These are phyloP conservation scores for Penicillium flavigenum DNA, from an alignment of 495 filamentous ascomycete genomes.

Conservation along the genomic window DNA sequence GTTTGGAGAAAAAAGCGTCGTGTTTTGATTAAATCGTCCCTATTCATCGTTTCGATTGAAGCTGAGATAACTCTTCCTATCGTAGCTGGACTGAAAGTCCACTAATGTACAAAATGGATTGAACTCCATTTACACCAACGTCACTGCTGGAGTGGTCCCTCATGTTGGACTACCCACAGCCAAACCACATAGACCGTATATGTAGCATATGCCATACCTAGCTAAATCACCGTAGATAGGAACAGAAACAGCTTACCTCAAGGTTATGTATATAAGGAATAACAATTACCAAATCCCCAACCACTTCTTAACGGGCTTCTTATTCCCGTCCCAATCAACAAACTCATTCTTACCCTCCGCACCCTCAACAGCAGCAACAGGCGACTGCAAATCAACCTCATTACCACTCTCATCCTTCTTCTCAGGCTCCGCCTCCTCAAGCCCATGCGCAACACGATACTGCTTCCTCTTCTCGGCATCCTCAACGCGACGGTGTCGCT, in stretches of 20 bases:
- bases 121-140: neutral
- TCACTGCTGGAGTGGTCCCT: conserved; percentile 2
- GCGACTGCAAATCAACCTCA: conserved; percentile 33
- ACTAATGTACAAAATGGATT: conserved; percentile 9
- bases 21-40: neutral
- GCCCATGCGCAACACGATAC: conserved; percentile 79
- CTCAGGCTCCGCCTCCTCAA: conserved; percentile 52
- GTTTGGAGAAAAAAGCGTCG: conserved; percentile 6
- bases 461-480: conserved; percentile 76
- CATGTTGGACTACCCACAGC: neutral
- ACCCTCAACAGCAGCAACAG: conserved; percentile 30
- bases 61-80: neutral
- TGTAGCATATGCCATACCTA: neutral
- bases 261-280: neutral
- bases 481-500: conserved; percentile 63
- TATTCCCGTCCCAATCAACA: conserved; percentile 48
- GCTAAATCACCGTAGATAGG: neutral
- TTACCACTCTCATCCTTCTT: conserved; percentile 9
- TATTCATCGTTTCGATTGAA: neutral
- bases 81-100: conserved; percentile 1
- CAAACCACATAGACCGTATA: neutral
- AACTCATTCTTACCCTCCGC: conserved; percentile 23
- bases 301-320: conserved; percentile 59
- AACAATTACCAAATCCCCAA: conserved; percentile 58
- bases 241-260: neutral